Evolutionary conservation across 1,284 basidiomycete species (phyloP), one percentile per base, ranked within the genome.

Genomic region (Heterobasidion occidentale): DNA sequence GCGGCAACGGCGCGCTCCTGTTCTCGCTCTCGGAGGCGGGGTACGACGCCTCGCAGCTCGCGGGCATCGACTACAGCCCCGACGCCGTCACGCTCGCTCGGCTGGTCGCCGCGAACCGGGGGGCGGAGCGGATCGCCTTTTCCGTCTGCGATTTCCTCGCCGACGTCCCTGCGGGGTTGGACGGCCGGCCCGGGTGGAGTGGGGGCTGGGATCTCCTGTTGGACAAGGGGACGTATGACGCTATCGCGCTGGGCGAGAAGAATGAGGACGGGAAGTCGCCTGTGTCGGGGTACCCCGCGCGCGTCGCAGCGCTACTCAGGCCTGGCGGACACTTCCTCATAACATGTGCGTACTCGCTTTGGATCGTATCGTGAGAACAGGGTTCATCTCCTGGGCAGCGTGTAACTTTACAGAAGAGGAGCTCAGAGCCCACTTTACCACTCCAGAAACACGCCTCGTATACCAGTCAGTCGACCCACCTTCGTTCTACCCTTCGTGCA

Each of bases 401-500:
- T 95, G 93, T 67, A 96, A 96, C 67, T 96, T 94, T 66, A 96
- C 93, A 0, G 84, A 92, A 62, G 80, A 85, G 0, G 94, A 96
- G 66, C 70, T 96, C 44, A 80, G 76, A 59, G 64, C 71, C 1
- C 77, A 69, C 50, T 93, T 94, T 64, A 71, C 69, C 3, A 74
- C 69, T 1, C 62, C 68, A 9, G 76, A 73, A 9, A 80, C 80
- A 11, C 75, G 77, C 11, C 66, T 91, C 33, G 58, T 66, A 33
- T 89, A 83, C 64, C 82, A 86, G 88, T 91, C 62, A 62, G 84
- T 74, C 27, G 27, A 27, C 27, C 27, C 27, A 12, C 3, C 12
- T 17, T 15, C 27, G 33, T 44, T 34, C 46, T 19, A 48, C 27
- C 11, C 20, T 42, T 34, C 6, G 19, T 8, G 15, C 20, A 53